Evolutionary conservation across 2,329 filamentous ascomycete genomes (phyloP).

Genomic region (Teratosphaeriaceae sp.): DNA sequence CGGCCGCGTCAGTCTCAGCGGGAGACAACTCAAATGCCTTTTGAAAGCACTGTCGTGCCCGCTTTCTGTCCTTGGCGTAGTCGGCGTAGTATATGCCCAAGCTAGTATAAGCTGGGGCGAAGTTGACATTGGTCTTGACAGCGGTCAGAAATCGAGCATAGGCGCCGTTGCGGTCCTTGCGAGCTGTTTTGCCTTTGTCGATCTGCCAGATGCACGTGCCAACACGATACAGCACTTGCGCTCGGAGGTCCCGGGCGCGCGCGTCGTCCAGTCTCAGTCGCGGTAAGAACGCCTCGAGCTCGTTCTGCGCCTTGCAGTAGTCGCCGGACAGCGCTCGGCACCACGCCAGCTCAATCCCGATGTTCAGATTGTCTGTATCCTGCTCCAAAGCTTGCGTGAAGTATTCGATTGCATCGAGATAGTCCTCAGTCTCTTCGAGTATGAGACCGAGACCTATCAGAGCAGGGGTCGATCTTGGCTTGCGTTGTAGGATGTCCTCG

Average conservation of each 20-base stretch:
- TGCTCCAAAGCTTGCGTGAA: slow-evolving; percentile 67
- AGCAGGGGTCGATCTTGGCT: slow-evolving; percentile 69
- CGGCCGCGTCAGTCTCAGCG: slow-evolving; percentile 78
- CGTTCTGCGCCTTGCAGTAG: slow-evolving; percentile 58
- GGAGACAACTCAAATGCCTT: slow-evolving; percentile 92
- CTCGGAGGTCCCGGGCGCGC: slow-evolving; percentile 63
- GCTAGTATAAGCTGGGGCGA: slow-evolving; percentile 84
- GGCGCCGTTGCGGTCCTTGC: slow-evolving; percentile 73
- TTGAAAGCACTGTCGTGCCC: slow-evolving; percentile 88
- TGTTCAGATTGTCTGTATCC: slow-evolving; percentile 66
- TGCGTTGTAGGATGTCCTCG: slow-evolving; percentile 68
- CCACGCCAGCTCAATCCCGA: slow-evolving; percentile 87
- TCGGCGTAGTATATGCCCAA: slow-evolving; percentile 88
- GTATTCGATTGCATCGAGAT: slow-evolving; percentile 72
- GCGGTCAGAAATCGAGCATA: slow-evolving; percentile 79
- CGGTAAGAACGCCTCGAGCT: slow-evolving; percentile 64
- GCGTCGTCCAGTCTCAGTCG: slow-evolving; percentile 57
- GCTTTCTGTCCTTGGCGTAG: slow-evolving; percentile 77
- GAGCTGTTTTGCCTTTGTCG: slow-evolving; percentile 63
- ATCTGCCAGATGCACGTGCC: slow-evolving; percentile 83
- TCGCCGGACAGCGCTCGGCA: slow-evolving; percentile 79
- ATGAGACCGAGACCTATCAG: slow-evolving; percentile 88
- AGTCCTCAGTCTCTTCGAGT: slow-evolving; percentile 89
- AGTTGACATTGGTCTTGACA: slow-evolving; percentile 79
- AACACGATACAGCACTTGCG: slow-evolving; percentile 79